Conservation (phyloP, 805 yeast species). For the Metschnikowia lachancei region DNA sequence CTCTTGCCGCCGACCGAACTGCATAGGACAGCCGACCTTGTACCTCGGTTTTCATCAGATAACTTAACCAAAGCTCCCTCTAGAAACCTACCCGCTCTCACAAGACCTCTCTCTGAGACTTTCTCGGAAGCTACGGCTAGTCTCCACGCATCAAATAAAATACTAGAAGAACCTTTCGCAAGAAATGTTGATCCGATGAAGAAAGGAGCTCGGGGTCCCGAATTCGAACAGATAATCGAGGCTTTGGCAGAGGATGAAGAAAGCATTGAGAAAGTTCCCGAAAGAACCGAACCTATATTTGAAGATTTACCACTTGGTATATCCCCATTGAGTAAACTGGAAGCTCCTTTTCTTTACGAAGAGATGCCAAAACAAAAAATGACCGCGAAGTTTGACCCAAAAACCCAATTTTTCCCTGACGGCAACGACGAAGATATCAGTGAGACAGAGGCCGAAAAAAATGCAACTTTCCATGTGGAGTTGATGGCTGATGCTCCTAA, state of each 20-base stretch:
- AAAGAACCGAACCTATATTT: slow-evolving; percentile 22
- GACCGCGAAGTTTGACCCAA: slow-evolving; percentile 17
- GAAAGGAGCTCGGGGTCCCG: slow-evolving; percentile 7
- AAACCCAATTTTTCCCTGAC: slow-evolving; percentile 22
- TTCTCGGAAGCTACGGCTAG: slow-evolving; percentile 13
- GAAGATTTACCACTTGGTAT: slow-evolving; percentile 11
- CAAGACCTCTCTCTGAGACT: not conserved
- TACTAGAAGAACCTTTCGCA: not conserved
- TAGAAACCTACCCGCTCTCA: not conserved
- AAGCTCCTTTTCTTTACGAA: slow-evolving; percentile 24
- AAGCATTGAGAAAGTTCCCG: slow-evolving; percentile 51
- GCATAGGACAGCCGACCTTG: slow-evolving; percentile 22
- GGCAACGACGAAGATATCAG: slow-evolving; percentile 14
- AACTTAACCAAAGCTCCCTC: slow-evolving; percentile 21
- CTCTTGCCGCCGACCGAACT: slow-evolving; percentile 22
- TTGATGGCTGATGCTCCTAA: slow-evolving; percentile 6
- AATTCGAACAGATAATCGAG: slow-evolving; percentile 17
- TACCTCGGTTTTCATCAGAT: slow-evolving; percentile 27
- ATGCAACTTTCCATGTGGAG: slow-evolving; percentile 7
- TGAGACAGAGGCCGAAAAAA: slow-evolving; percentile 9
- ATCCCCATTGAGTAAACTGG: slow-evolving; percentile 29
- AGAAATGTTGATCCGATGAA: slow-evolving; percentile 30
- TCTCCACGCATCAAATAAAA: slow-evolving; percentile 24
- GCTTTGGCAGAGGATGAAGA: slow-evolving; percentile 30
- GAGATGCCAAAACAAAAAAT: slow-evolving; percentile 21